phyloP scores from a whole-genome alignment of 768 basidiomycete species.

The Lactarius trivialis region DNA sequence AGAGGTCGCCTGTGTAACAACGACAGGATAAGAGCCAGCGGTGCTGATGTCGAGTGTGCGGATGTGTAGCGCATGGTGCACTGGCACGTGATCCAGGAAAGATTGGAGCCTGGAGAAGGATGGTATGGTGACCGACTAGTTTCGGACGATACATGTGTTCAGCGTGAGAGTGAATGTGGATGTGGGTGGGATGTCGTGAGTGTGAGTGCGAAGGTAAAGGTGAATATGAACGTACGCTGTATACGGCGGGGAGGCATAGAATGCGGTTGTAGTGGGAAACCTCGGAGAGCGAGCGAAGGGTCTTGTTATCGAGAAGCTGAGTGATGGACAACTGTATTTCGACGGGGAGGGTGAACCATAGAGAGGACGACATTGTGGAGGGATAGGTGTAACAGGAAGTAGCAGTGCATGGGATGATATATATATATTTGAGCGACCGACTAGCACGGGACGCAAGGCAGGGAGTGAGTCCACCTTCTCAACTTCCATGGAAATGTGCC shows the following conservation, averaged over 20 bases:
- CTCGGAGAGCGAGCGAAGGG: constrained; percentile 18
- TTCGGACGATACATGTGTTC: neutral
- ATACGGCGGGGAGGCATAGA: constrained; percentile 18
- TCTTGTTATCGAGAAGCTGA: constrained; percentile 14
- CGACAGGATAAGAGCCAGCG: neutral
- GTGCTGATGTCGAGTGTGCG: constrained; percentile 20
- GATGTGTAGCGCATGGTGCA: constrained; percentile 14
- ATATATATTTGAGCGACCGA: constrained; percentile 16
- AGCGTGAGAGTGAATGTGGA: neutral
- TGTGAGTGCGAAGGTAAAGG: neutral
- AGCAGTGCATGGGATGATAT: constrained; percentile 3
- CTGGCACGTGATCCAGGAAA: constrained; percentile 21
- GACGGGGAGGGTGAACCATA: constrained; percentile 19
- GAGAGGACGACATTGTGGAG: neutral
- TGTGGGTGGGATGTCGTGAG: neutral
- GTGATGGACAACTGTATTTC: constrained; percentile 21
- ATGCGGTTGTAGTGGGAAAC: constrained; percentile 3
- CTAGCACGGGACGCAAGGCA: constrained; percentile 14
- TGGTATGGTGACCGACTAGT: constrained; percentile 16
- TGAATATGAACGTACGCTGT: constrained; percentile 12
- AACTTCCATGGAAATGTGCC: constrained; percentile 17
- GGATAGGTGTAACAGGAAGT: neutral
- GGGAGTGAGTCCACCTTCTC: constrained; percentile 1
- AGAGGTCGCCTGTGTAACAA: neutral
- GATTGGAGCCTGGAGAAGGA: constrained; percentile 15